Percentiles rank a stretch among this genome's conserved stretches.
Evolutionary conservation across 2,329 filamentous ascomycete genomes (phyloP).

Genomic region (Ophiostoma sp.): DNA sequence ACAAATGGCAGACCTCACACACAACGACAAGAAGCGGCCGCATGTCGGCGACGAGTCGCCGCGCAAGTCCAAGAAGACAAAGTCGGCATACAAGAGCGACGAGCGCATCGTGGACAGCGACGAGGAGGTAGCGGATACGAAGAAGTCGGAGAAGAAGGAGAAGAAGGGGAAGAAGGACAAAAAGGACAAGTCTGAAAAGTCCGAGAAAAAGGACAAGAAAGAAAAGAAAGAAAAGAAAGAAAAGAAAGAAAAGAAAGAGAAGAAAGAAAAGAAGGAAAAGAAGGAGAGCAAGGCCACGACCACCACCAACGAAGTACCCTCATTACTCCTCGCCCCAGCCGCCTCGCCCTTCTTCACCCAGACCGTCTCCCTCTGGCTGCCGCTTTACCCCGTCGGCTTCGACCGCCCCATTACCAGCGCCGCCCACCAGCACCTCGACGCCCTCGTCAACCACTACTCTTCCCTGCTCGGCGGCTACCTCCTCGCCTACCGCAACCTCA

Average conservation of each 20-base stretch:
- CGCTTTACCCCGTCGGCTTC: slow-evolving; percentile 66
- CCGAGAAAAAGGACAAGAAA: too few species aligned
- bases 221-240: neutral
- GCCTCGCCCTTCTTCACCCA: slow-evolving; percentile 72
- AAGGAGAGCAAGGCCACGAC: neutral
- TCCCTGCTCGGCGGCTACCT: slow-evolving; percentile 68
- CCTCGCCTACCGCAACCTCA: slow-evolving; percentile 65
- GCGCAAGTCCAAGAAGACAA: slow-evolving; percentile 25
- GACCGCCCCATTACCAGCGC: slow-evolving; percentile 64
- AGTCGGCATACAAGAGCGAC: slow-evolving; percentile 13
- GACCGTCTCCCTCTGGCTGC: slow-evolving; percentile 74
- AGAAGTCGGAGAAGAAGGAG: slow-evolving; percentile 11
- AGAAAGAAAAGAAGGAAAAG: neutral
- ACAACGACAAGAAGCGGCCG: slow-evolving; percentile 21
- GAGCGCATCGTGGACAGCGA: neutral
- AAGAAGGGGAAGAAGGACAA: slow-evolving; percentile 20
- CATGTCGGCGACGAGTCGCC: slow-evolving; percentile 18
- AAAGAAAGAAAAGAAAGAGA: too few species aligned
- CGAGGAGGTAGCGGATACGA: slow-evolving; percentile 4
- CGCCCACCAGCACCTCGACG: slow-evolving; percentile 68
- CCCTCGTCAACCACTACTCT: slow-evolving; percentile 71
- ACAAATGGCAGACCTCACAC: neutral
- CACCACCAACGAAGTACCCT: neutral
- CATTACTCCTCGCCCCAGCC: slow-evolving; percentile 1
- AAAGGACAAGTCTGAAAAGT: neutral